Evolutionary conservation across 352 stramenopile species (phyloP).

Genomic region (Globisporangium acanthophoron): DNA sequence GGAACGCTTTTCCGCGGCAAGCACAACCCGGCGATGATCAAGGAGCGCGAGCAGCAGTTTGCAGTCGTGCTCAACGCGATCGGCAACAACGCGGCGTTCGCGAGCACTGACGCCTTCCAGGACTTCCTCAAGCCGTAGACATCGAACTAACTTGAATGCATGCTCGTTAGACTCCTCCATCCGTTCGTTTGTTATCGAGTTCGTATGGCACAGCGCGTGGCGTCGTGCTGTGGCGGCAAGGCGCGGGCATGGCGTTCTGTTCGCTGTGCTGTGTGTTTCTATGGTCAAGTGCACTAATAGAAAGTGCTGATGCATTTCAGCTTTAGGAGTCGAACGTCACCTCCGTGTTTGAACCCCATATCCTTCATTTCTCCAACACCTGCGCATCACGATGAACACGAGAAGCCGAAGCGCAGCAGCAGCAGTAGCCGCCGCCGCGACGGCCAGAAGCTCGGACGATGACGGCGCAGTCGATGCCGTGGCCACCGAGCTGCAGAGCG

Average conservation of each 20-base stretch:
- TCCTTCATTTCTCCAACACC: no score
- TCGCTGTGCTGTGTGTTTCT: no score
- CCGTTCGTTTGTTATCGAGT: not conserved
- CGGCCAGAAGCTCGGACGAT: not conserved
- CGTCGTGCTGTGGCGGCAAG: no score
- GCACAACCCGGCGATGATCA: slow-evolving; percentile 52
- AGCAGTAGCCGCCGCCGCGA: not conserved
- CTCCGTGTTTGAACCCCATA: no score
- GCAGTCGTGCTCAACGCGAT: slow-evolving; percentile 65
- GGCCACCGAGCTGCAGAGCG: not conserved
- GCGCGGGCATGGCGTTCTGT: no score
- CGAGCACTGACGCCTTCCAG: slow-evolving; percentile 45
- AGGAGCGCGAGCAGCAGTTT: slow-evolving; percentile 60
- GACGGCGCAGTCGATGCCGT: not conserved
- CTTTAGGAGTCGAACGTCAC: no score
- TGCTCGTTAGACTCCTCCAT: slow-evolving; percentile 5
- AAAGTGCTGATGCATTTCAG: no score
- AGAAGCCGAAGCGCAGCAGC: not conserved
- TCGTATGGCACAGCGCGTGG: no score
- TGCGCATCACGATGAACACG: not conserved
- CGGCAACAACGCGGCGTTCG: slow-evolving; percentile 35
- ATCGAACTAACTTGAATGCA: slow-evolving; percentile 1
- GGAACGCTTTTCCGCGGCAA: slow-evolving; percentile 47
- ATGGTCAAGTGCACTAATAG: no score
- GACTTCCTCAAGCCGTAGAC: slow-evolving; percentile 31